These are phyloP conservation scores for Yamadazyma endophytica DNA, from an alignment of 805 yeast species.

Conservation along the genomic window DNA sequence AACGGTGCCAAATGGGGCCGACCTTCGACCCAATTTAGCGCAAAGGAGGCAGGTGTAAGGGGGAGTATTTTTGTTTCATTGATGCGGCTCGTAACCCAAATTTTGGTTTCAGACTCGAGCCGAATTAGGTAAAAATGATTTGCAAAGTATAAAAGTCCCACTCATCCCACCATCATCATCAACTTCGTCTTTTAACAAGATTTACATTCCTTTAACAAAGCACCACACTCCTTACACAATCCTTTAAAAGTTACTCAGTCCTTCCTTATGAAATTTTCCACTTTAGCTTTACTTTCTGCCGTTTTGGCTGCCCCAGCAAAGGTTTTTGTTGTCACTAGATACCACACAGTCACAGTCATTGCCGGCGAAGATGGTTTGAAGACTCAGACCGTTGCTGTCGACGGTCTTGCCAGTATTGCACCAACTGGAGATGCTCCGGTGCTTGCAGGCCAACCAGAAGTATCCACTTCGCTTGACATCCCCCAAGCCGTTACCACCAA, in stretches of 20 bases:
- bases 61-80: too few relatives aligned
- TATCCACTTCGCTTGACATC: slow-evolving; percentile 4
- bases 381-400: slow-evolving; percentile 5
- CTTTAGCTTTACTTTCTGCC: slow-evolving; percentile 13
- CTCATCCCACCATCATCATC: neutral
- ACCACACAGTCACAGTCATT: slow-evolving; percentile 15
- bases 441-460: slow-evolving; percentile 3
- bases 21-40: too few relatives aligned
- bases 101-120: too few relatives aligned
- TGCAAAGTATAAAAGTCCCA: slow-evolving; percentile 2
- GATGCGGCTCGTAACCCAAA: too few relatives aligned
- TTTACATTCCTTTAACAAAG: slow-evolving; percentile 6
- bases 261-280: slow-evolving; percentile 10
- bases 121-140: too few relatives aligned
- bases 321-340: slow-evolving; percentile 21
- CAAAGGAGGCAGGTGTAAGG: too few relatives aligned
- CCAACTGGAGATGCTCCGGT: slow-evolving; percentile 10
- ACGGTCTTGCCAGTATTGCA: slow-evolving; percentile 8
- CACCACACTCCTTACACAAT: slow-evolving; percentile 5
- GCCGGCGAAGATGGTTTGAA: slow-evolving; percentile 11
- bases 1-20: too few relatives aligned
- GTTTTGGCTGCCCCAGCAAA: slow-evolving; percentile 26
- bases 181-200: too few relatives aligned
- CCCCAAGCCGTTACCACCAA: slow-evolving; percentile 10
- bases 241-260: slow-evolving; percentile 5